Conservation (phyloP, 2,329 filamentous ascomycete genomes). For the Phyllosticta citriasiana region DNA sequence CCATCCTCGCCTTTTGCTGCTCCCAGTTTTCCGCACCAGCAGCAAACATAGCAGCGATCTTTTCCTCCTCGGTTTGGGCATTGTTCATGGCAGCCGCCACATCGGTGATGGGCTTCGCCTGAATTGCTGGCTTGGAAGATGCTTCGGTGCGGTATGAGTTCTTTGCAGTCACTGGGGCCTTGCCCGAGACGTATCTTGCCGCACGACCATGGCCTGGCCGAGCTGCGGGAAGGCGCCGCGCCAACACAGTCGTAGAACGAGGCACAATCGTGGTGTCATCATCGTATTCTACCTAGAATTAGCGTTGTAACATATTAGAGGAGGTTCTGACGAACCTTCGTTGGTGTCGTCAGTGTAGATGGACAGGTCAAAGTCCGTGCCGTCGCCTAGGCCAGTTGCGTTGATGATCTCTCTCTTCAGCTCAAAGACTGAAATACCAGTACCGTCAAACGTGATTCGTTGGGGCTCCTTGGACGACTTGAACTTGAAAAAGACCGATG, state of each 20-base stretch:
- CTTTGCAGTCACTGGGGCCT: constrained; percentile 83
- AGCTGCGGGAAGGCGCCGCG: constrained; percentile 70
- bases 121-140: constrained; percentile 40
- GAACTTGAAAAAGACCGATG: constrained; percentile 99
- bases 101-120: constrained; percentile 32
- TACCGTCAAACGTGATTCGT: constrained; percentile 92
- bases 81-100: constrained; percentile 59
- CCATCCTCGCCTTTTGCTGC: constrained; percentile 86
- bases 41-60: constrained; percentile 83
- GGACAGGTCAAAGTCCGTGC: constrained; percentile 89
- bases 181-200: constrained; percentile 89
- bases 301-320: neutral
- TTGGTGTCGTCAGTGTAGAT: constrained; percentile 88
- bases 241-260: constrained; percentile 86
- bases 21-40: constrained; percentile 87
- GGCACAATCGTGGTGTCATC: constrained; percentile 98
- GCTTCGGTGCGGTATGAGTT: constrained; percentile 62
- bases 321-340: constrained; percentile 56
- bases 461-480: constrained; percentile 96
- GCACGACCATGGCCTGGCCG: constrained; percentile 83
- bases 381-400: constrained; percentile 87
- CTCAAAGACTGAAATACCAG: constrained; percentile 95
- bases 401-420: constrained; percentile 97
- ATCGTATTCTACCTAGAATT: constrained; percentile 59
- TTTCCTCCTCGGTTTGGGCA: constrained; percentile 86